These are phyloP conservation scores for Talaromyces nanjingensis DNA, from an alignment of 495 filamentous ascomycete species.

Conservation along the genomic window DNA sequence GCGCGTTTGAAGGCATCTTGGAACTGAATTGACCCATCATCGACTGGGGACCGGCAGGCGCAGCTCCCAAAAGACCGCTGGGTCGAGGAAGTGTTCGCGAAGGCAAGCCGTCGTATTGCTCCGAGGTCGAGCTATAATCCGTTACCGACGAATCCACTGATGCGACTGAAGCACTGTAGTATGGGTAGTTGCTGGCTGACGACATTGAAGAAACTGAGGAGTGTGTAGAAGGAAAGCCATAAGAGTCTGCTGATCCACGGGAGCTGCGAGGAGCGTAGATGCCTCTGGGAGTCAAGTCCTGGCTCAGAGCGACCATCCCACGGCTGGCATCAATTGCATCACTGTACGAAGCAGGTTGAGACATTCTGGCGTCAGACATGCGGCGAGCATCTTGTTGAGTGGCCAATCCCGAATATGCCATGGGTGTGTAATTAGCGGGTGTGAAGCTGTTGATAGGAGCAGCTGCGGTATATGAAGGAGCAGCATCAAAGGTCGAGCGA, in stretches of 20 bases:
- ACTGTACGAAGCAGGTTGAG: slow-evolving; percentile 27
- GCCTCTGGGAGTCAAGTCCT: slow-evolving; percentile 72
- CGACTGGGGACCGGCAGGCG: slow-evolving; percentile 80
- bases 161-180: slow-evolving; percentile 71
- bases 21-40: slow-evolving; percentile 99
- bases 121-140: slow-evolving; percentile 87
- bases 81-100: slow-evolving; percentile 82
- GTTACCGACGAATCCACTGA: slow-evolving; percentile 87
- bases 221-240: slow-evolving; percentile 86
- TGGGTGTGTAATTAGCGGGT: slow-evolving; percentile 47
- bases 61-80: slow-evolving; percentile 56
- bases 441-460: slow-evolving; percentile 61
- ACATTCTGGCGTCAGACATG: slow-evolving; percentile 59
- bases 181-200: slow-evolving; percentile 61
- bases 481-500: slow-evolving; percentile 44
- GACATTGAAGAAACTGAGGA: slow-evolving; percentile 95
- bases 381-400: slow-evolving; percentile 60
- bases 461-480: slow-evolving; percentile 60
- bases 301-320: slow-evolving; percentile 93
- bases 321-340: slow-evolving; percentile 68
- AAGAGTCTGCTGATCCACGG: slow-evolving; percentile 76
- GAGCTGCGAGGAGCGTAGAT: slow-evolving; percentile 68
- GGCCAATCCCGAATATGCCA: slow-evolving; percentile 49
- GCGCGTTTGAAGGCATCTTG: slow-evolving; percentile 88
- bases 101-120: slow-evolving; percentile 67